Evolutionary conservation across 495 filamentous ascomycete species (phyloP), one percentile per base, ranked within the genome.

Genomic region (Neohortaea acidophila): DNA sequence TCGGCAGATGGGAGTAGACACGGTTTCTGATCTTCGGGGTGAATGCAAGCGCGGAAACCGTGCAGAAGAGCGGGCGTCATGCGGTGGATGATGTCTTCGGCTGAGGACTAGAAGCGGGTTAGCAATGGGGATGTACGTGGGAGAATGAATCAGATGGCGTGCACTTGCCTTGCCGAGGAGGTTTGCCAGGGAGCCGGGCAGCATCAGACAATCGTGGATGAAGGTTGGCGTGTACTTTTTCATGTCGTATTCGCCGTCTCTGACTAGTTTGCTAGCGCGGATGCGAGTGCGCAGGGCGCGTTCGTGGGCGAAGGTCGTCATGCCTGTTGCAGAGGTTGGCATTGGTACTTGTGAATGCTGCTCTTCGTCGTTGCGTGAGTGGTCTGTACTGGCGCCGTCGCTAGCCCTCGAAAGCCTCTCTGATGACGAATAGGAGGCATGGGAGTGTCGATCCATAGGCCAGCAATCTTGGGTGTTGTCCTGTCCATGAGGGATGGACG

Each of bases 181-280:
- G 21, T 36, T 31, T 19, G 46, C 37, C 31, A 49, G 31, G 2
- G 41, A 36, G 32, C 41, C 41, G 15, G 46, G 46, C 8, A 40
- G 41, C 36, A 44, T 44, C 14, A 49, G 46, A 25, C 35, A 36
- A 21, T 49, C 46, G 23, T 49, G 46, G 33, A 49, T 44, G 41
- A 49, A 49, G 24, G 41, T 44, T 2, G 46, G 46, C 27, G 21
- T 44, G 36, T 25, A 44, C n/a, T 13, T 18, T 1, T 31, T 21
- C 14, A 21, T 31, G 29, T 49, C 46, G 22, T 36, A 49, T n/a
- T 44, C 41, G 29, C 32, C 36, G n/a, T 21, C 9, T 3, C 4
- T 4, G 1, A 3, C 19, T 14, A 49, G 40, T 28, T 44, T 36
- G 17, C 10, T 25, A 30, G 44, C 11, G 8, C 7, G 8, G 28